Evolutionary conservation across 371 early-diverging fungal genomes (phyloP).

Genomic region (Capniomyces stellatus): DNA sequence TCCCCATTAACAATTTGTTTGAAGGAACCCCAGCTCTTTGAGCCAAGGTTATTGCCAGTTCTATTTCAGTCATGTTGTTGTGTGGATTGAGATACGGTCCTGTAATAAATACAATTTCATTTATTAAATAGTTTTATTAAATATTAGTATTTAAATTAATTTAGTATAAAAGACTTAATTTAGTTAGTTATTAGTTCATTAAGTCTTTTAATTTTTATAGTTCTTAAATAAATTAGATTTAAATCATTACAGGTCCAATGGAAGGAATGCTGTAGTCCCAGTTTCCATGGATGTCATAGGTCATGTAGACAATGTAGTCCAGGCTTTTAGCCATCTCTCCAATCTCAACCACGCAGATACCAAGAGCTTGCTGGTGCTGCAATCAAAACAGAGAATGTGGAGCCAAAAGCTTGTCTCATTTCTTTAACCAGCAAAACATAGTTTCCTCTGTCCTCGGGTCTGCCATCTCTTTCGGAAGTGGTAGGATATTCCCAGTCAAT

Average conservation of each 20-base stretch:
- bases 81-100: slow-evolving; percentile 8
- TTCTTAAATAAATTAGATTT: too few species aligned
- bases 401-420: slow-evolving; percentile 4
- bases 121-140: too few species aligned
- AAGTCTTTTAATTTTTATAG: too few species aligned
- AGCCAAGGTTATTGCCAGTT: not conserved
- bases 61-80: slow-evolving; percentile 9
- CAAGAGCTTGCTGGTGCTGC: slow-evolving; percentile 23
- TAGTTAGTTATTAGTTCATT: too few species aligned
- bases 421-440: slow-evolving; percentile 10
- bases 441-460: slow-evolving; percentile 12
- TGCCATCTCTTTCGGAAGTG: slow-evolving; percentile 12
- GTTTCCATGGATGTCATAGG: slow-evolving; percentile 22
- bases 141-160: too few species aligned
- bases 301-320: slow-evolving; percentile 23
- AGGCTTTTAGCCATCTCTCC: slow-evolving; percentile 11
- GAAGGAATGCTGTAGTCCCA: slow-evolving; percentile 17
- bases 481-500: slow-evolving; percentile 27
- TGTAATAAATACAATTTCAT: too few species aligned
- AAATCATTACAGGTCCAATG: too few species aligned
- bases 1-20: slow-evolving; percentile 12
- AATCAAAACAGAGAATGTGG: slow-evolving; percentile 11
- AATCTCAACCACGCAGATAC: slow-evolving; percentile 16
- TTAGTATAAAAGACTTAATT: too few species aligned
- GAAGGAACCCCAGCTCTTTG: slow-evolving; percentile 15